Percentiles rank a stretch among this genome's conserved stretches.
Conservation (phyloP, 1,284 basidiomycete genomes). For the Anthracocystis setariae region DNA sequence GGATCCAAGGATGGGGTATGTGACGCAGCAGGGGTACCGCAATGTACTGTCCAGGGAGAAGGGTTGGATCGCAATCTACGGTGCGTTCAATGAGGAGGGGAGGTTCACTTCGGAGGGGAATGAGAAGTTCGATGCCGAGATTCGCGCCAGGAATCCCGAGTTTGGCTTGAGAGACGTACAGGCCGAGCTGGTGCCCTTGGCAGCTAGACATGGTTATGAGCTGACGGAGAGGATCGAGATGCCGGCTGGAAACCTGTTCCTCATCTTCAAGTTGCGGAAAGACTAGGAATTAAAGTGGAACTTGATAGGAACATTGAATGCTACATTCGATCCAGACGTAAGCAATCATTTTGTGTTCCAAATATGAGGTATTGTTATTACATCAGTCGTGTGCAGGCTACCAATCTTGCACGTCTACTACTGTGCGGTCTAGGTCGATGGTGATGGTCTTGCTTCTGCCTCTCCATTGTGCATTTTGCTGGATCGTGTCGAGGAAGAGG, state of each 20-base stretch:
- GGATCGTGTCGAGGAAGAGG: conserved; percentile 33
- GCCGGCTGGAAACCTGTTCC: conserved; percentile 46
- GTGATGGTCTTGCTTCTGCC: conserved; percentile 38
- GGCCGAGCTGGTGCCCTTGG: conserved; percentile 34
- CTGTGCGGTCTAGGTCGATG: conserved; percentile 27
- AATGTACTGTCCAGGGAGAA: conserved; percentile 13
- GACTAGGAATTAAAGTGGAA: conserved; percentile 5
- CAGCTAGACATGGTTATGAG: conserved; percentile 36
- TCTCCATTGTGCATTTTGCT: conserved; percentile 29
- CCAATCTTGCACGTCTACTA: conserved; percentile 33
- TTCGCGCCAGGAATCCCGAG: conserved; percentile 29
- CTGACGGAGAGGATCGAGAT: conserved; percentile 35
- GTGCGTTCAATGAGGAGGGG: conserved; percentile 50
- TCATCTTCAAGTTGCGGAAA: conserved; percentile 24
- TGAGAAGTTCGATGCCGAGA: conserved; percentile 42
- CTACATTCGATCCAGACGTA: no score
- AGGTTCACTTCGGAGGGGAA: conserved; percentile 38
- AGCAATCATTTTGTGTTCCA: no score
- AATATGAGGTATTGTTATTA: background rate
- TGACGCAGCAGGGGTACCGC: conserved; percentile 28
- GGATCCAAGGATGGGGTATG: conserved; percentile 36
- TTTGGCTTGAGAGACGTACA: conserved; percentile 54
- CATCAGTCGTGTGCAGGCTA: background rate
- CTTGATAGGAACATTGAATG: background rate
- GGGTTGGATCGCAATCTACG: conserved; percentile 53